Base-by-base conservation (phyloP, 2,329 filamentous ascomycete species). In the Cladophialophora immunda region DNA sequence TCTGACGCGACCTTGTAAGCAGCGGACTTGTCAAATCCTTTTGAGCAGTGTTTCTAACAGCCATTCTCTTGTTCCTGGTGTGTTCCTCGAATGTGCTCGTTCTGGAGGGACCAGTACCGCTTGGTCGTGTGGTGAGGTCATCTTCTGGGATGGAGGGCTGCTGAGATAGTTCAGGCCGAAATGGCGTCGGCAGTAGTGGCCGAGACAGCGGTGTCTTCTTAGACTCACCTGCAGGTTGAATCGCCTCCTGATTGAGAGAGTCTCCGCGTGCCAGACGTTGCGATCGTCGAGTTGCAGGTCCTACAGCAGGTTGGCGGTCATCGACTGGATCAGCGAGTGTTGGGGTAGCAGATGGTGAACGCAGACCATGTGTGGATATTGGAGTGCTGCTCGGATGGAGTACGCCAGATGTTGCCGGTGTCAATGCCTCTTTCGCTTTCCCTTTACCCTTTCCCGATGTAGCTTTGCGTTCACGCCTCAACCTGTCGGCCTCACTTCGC, bases 1-100 rank as follows among this genome's bases (percentile, higher is more conserved):
- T 45, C 34, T 47, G 56, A 27, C 41, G 60, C 22, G 29, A 17
- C 45, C 55, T 64, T 19, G 64, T 62, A 8, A 56, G 59, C 22
- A 30, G n/a, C 2, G 45, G 58, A 29, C 41, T 54, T 27, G 15
- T 25, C 2, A 19, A 32, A 32, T 45, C 41, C n/a, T 66, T 52
- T 5, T 66, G 45, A 32, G 56, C 34, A 11, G 54, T 64, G 45
- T 59, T 41, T 30, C 68, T 64, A 30, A 65, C 68, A 32, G 58
- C 65, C 50, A 62, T 54, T 58, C 68, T 60, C 60, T 64, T 66
- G 41, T 47, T 66, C 53, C 62, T 66, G 34, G 68, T 70, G 30
- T 66, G 60, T 29, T 66, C 59, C 53, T 70, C 68, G n/a, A 70
- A 70, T 15, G 64, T 63, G 22, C 47, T 58, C 66, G 53, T 55